Base-by-base conservation (phyloP, 164 flowering plant genomes). In the Amborella trichopoda region DNA sequence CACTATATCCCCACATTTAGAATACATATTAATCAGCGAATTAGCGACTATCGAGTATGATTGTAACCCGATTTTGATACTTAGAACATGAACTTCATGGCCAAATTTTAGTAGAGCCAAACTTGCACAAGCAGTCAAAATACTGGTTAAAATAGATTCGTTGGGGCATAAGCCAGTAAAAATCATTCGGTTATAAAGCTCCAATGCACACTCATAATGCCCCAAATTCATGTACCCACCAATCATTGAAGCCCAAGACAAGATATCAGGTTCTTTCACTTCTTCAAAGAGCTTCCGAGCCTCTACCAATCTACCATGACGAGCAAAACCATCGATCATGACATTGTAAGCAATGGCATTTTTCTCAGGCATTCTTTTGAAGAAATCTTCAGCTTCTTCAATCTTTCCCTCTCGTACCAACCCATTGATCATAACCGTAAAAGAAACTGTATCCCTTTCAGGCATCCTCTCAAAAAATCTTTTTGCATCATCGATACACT, bases 21-120 rank as follows among this genome's bases (percentile, higher is more conserved):
- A 27, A 36, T 49, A 49, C 53, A 49, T 49, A 38, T 49, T 49
- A 14, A 38, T 36, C n/a, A 49, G 26, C 18, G 53, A 49, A 37
- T 49, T 49, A 17, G 28, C 30, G 1, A 49, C 43, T 14, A 49
- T 23, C 41, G 26, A 36, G 20, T 32, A 36, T 34, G 27, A 24
- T 9, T 24, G 28, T 17, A 36, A 37, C 17, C 53, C 53, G 39
- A 19, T 8, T 38, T 49, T 49, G 32, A 49, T 25, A 14, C 43
- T 28, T 2, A 32, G 22, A 17, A 24, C 44, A 37, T 49, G 53
- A 30, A 49, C 18, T 37, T 49, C 43, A 22, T 49, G 43, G 6
- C 53, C 53, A 23, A 16, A 24, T 21, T 17, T 36, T 23, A 49
- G 32, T 6, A 37, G 13, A n/a, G 53, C 23, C 22, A 49, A 13